Conservation (phyloP, 148 eudicot species). For the Oxyria digyna region DNA sequence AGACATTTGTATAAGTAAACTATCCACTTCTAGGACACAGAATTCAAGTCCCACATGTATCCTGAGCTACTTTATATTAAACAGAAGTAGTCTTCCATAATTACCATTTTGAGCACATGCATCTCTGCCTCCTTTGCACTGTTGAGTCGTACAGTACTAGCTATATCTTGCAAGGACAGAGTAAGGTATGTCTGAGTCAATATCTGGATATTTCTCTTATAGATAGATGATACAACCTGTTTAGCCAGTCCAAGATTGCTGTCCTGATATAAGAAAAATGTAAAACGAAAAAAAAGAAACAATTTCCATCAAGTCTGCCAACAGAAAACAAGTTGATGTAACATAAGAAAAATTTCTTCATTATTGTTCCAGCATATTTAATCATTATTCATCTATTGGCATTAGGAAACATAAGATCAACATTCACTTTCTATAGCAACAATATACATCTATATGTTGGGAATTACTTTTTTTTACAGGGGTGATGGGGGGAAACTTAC, state of each 20-base stretch:
- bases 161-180: constrained; percentile 85
- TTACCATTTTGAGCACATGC: constrained; percentile 96
- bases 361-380: too few species aligned
- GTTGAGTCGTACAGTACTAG: constrained; percentile 58
- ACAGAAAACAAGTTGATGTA: neutral
- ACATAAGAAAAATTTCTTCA: too few species aligned
- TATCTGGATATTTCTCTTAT: constrained; percentile 82
- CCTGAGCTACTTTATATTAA: neutral
- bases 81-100: neutral
- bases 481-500: constrained; percentile 31
- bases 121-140: constrained; percentile 84
- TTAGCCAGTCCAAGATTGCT: constrained; percentile 74
- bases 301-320: neutral
- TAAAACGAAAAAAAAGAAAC: neutral
- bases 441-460: neutral
- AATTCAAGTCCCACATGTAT: too few species aligned
- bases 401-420: neutral
- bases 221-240: constrained; percentile 74
- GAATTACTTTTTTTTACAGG: neutral
- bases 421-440: neutral
- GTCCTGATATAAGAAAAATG: constrained; percentile 32
- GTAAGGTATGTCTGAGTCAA: constrained; percentile 94
- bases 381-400: too few species aligned
- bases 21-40: neutral
- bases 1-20: neutral